phyloP scores from a whole-genome alignment of 768 basidiomycete genomes.

The Clitopilus passeckerianus region DNA sequence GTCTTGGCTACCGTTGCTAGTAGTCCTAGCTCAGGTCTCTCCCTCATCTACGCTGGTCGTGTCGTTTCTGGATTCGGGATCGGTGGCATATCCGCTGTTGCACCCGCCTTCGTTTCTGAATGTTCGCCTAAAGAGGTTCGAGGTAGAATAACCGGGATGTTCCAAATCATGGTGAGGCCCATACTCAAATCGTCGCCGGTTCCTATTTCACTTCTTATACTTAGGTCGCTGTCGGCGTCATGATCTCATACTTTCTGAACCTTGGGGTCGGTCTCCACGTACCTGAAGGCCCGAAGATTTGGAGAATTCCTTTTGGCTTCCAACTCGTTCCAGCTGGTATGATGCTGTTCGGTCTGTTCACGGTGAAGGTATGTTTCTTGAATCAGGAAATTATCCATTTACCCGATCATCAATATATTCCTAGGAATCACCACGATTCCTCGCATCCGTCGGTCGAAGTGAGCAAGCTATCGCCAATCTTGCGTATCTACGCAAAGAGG shows the following conservation, averaged over 20 bases:
- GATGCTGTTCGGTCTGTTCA: conserved; percentile 61
- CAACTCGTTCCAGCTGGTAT: conserved; percentile 66
- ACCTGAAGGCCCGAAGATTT: conserved; percentile 39
- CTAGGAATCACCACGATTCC: conserved; percentile 33
- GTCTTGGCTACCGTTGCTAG: conserved; percentile 67
- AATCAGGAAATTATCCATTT: conserved; percentile 6
- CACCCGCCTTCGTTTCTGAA: conserved; percentile 75
- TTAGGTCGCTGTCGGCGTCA: no score
- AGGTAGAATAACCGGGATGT: conserved; percentile 59
- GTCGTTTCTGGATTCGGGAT: conserved; percentile 60
- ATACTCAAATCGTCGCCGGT: conserved; percentile 5
- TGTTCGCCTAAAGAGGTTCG: conserved; percentile 84
- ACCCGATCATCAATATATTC: no score
- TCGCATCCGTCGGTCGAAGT: conserved; percentile 56
- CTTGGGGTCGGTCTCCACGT: conserved; percentile 52
- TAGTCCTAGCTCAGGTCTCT: conserved; percentile 45
- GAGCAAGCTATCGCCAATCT: conserved; percentile 55
- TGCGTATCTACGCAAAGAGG: conserved; percentile 54
- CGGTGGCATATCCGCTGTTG: conserved; percentile 74
- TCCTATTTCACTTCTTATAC: conserved; percentile 1
- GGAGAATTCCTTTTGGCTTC: conserved; percentile 71
- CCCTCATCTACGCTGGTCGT: conserved; percentile 66
- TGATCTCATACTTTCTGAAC: no score
- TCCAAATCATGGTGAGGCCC: conserved; percentile 50
- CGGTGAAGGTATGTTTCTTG: conserved; percentile 42